Conservation (phyloP, 768 basidiomycete genomes). For the Termitomyces sp. region DNA sequence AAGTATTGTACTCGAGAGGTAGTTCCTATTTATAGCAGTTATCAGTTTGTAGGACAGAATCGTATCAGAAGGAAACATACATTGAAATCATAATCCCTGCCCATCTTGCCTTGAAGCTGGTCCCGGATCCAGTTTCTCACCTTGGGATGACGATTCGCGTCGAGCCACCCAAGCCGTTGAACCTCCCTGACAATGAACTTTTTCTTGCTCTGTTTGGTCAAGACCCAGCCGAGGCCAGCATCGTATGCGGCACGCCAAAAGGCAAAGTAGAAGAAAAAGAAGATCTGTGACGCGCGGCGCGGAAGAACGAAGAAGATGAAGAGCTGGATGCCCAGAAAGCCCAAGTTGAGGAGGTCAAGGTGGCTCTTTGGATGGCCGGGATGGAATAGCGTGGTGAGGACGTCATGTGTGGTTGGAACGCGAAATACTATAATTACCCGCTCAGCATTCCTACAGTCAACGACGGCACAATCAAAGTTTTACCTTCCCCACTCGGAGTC, state of each 20-base stretch:
- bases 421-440: slow-evolving; percentile 62
- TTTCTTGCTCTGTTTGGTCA: slow-evolving; percentile 93
- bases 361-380: slow-evolving; percentile 84
- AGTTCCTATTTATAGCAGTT: slow-evolving; percentile 51
- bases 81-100: slow-evolving; percentile 89
- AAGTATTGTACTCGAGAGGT: slow-evolving; percentile 92
- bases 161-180: slow-evolving; percentile 84
- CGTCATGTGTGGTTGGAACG: slow-evolving; percentile 90
- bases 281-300: slow-evolving; percentile 42
- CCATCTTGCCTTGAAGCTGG: slow-evolving; percentile 91
- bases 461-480: slow-evolving; percentile 13
- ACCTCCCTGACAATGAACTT: slow-evolving; percentile 88
- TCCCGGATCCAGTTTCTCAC: slow-evolving; percentile 79
- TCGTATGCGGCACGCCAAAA: slow-evolving; percentile 95
- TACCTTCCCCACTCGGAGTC: slow-evolving; percentile 76
- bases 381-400: slow-evolving; percentile 79
- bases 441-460: background rate
- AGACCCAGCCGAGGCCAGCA: slow-evolving; percentile 87
- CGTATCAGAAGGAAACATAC: slow-evolving; percentile 23
- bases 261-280: slow-evolving; percentile 88
- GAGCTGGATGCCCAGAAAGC: slow-evolving; percentile 71
- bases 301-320: slow-evolving; percentile 68
- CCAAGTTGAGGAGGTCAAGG: slow-evolving; percentile 81
- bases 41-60: slow-evolving; percentile 2
- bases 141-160: slow-evolving; percentile 54